Evolutionary conservation across 2,329 filamentous ascomycete genomes (phyloP), one percentile per base, ranked within the genome.

Genomic region (Rutstroemia sp.): DNA sequence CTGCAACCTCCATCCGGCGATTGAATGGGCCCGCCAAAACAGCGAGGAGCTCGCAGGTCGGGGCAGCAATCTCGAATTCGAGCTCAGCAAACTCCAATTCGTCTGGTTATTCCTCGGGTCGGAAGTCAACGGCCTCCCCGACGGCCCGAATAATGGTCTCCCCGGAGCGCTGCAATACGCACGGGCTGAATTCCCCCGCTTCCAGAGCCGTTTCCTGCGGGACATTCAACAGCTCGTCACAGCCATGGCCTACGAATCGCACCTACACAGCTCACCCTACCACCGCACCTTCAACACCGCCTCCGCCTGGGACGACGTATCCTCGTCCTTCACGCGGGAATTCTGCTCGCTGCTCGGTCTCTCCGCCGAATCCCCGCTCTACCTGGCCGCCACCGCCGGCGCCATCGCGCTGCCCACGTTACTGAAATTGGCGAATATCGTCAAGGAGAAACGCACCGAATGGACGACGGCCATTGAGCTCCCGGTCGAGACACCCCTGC

Each of bases 391-490:
- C 2, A 97, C 92, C 10, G 94, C 94, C 1, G 94, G 94, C 47
- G 86, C 90, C 9, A 94, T 99, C 50, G 92, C 94, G 0, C 78
- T 99, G 0, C 94, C 94, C 0, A 89, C 87, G 14, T 78, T 97
- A 4, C 79, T 95, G 64, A 99, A 97, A 72, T 85, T 95, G 67
- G 89, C 90, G 57, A 84, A 81, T 3, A 92, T 94, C 68, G 92
- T 95, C 78, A 88, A 88, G 65, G 85, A 90, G 64, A 92, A 92
- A 72, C 85, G 89, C 60, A 95, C 92, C 0, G 92, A 95, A 71
- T 99, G 94, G 94, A 96, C 92, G 0, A 92, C 89, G 4, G 82
- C 88, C 59, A 86, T 94, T 67, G 94, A 99, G 71, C 76, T 99
- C 17, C 90, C 92, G 0, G 94, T 92, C 68, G 79, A 89, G 65